Conservation (phyloP, 768 basidiomycete genomes). For the Suillus lakei region DNA sequence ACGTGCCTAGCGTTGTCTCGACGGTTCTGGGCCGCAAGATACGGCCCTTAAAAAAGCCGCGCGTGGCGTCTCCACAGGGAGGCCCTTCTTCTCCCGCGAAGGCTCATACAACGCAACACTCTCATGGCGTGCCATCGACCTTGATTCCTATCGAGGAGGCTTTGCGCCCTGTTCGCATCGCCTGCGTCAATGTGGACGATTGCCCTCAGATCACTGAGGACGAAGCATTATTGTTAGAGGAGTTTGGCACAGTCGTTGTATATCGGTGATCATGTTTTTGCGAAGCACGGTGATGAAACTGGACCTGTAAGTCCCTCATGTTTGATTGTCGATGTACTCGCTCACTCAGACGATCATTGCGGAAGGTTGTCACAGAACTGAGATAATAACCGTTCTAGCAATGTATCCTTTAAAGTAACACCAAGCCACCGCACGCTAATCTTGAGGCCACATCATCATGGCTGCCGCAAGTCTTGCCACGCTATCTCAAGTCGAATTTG, state of each 20-base stretch:
- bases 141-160: conserved; percentile 44
- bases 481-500: neutral
- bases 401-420: conserved; percentile 8
- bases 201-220: conserved; percentile 44
- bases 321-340: neutral
- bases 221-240: conserved; percentile 43
- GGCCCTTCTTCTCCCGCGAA: conserved; percentile 1
- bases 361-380: neutral
- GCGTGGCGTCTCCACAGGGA: conserved; percentile 14
- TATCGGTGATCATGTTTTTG: conserved; percentile 12
- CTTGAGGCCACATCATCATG: conserved; percentile 7
- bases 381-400: conserved; percentile 1
- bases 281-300: neutral
- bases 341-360: neutral
- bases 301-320: conserved; percentile 2
- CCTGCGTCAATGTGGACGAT: conserved; percentile 47
- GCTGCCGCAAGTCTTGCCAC: neutral
- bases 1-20: conserved; percentile 17
- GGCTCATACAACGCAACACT: conserved; percentile 11
- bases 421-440: conserved; percentile 2
- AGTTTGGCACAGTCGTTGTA: conserved; percentile 39
- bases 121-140: conserved; percentile 31
- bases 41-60: conserved; percentile 42
- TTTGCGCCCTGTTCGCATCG: conserved; percentile 38
- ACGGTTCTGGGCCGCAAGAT: conserved; percentile 33